A percentile compares a stretch with the other conserved stretches of the same genome.
Evolutionary conservation across 164 flowering plant genomes (phyloP).

Genomic region (Akebia trifoliata): DNA sequence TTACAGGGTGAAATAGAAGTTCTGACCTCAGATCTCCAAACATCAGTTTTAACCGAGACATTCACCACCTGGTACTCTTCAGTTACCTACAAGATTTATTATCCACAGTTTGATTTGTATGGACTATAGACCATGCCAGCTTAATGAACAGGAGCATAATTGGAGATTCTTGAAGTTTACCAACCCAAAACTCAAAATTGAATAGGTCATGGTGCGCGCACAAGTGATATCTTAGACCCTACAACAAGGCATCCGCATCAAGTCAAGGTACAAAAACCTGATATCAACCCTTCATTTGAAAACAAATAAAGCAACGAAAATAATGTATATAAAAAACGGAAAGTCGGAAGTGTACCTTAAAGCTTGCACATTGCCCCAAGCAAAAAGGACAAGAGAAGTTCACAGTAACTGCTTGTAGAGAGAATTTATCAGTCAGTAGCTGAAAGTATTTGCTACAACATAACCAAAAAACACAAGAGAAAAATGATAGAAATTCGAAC

Average conservation of each 20-base stretch:
- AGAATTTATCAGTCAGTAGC: no score
- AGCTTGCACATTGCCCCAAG: no score
- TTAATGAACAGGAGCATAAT: conserved; percentile 12
- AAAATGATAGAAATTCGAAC: no score
- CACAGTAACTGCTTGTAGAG: no score
- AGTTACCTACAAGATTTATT: conserved; percentile 56
- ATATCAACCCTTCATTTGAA: no score
- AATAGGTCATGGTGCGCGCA: conserved; percentile 79
- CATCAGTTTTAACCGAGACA: conserved; percentile 72
- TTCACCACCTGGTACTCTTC: conserved; percentile 88
- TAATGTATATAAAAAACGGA: no score
- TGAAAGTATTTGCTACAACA: no score
- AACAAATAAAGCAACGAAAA: no score
- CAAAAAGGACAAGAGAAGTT: no score
- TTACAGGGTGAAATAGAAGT: conserved; percentile 7
- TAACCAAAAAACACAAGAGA: no score
- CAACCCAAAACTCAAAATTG: conserved; percentile 95
- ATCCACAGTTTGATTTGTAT: not conserved
- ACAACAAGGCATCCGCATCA: conserved; percentile 19
- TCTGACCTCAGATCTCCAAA: conserved; percentile 67
- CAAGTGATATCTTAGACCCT: conserved; percentile 87
- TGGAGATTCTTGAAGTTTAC: conserved; percentile 33
- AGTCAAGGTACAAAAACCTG: not conserved
- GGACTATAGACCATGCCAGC: conserved; percentile 7
- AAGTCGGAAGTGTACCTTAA: no score